Evolutionary conservation across 371 early-diverging fungal genomes (phyloP), one percentile per base, ranked within the genome.

Genomic region (Mortierella sp.): DNA sequence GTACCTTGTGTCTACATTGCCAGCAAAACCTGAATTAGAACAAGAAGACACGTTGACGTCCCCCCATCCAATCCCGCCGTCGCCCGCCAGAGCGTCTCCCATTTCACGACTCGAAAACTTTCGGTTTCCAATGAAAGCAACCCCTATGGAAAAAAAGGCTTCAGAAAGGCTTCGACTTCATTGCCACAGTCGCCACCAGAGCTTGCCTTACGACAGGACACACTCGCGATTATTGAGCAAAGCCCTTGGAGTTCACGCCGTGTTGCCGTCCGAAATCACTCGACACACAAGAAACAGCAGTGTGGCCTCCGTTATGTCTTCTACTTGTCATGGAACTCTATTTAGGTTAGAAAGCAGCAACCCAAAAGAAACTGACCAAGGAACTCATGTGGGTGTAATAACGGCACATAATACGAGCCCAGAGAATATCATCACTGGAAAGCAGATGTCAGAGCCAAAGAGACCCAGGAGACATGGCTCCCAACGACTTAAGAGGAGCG

Each of bases 121-220:
- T 47, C 70, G 68, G 5, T 73, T 78, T 16, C 78, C 78, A 28
- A 9, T 47, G 22, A 54, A 28, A n/a, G 58, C 54, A 45, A 70
- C 63, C 45, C 64, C 64, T n/a, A 59, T 51, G 12, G 70, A 66
- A 10, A 66, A 57, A 30, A 5, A 6, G 3, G 22, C 49, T 14
- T 18, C 32, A 37, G 20, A 52, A 10, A 54, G 45, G n/a, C 59
- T 54, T 12, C 68, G 28, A 2, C 35, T 24, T 10, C 11, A 35
- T n/a, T 71, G 35, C 12, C 72, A 72, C 59, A 30, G 32, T 5
- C 75, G 67, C 37, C 75, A 64, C 35, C 72, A 65, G 16, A 79
- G 75, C n/a, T 32, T 75, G 20, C 80, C 75, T 9, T 43, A 55
- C 16, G 59, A 63, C 59, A 58, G 39, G 12, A 59, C 18, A 1